Evolutionary conservation across 108 stramenopile genomes (phyloP).

Genomic region (Chaetoceros muelleri): DNA sequence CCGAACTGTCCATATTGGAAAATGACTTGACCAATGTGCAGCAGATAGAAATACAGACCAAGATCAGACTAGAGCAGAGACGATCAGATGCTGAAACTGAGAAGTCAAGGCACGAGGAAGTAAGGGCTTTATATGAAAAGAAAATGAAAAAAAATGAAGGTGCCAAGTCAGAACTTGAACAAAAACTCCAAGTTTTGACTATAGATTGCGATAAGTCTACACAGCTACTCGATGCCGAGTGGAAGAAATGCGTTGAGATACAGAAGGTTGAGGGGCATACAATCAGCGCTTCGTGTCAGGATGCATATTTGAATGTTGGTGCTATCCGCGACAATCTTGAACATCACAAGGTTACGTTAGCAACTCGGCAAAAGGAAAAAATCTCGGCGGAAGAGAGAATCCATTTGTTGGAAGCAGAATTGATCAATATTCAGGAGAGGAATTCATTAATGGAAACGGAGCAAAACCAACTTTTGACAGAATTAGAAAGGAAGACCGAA

Average conservation of each 20-base stretch:
- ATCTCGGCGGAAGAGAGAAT: not conserved
- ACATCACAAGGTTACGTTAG: not conserved
- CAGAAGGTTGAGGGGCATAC: not conserved
- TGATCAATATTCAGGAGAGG: not conserved
- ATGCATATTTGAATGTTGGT: not conserved
- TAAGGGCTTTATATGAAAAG: not conserved
- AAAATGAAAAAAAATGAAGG: not conserved
- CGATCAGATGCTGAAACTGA: slow-evolving; percentile 35
- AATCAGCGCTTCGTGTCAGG: not conserved
- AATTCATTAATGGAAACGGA: not conserved
- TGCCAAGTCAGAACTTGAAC: not conserved
- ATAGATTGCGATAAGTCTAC: too few relatives aligned
- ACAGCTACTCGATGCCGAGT: not conserved
- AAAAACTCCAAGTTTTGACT: not conserved
- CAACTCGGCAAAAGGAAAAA: not conserved
- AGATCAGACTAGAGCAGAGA: slow-evolving; percentile 35
- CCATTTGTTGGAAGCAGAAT: not conserved
- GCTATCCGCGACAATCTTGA: not conserved
- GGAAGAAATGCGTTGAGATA: not conserved
- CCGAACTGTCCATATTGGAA: slow-evolving; percentile 20
- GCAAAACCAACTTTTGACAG: not conserved
- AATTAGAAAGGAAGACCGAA: not conserved
- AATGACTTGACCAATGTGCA: slow-evolving; percentile 29
- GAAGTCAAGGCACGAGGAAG: slow-evolving; percentile 18
- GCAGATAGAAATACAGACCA: slow-evolving; percentile 34